Conservation (phyloP, 495 filamentous ascomycete genomes). For the Oidiodendron maius region DNA sequence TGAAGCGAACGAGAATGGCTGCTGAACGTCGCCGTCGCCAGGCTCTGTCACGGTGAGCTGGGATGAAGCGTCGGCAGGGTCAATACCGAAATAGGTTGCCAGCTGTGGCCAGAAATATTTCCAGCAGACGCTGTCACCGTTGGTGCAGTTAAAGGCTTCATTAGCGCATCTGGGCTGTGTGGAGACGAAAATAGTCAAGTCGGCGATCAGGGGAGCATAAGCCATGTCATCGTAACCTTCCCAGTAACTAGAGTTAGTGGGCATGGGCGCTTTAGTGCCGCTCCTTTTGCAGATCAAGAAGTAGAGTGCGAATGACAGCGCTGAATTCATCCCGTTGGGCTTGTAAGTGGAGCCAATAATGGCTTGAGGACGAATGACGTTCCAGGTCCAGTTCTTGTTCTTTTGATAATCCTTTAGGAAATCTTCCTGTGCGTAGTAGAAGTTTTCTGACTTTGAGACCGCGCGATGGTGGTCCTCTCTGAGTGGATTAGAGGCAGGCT, state of each 20-base stretch:
- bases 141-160: slow-evolving; percentile 26
- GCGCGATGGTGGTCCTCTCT: slow-evolving; percentile 24
- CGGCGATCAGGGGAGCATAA: too few relatives aligned
- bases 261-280: too few relatives aligned
- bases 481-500: slow-evolving; percentile 23
- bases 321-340: slow-evolving; percentile 31
- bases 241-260: too few relatives aligned
- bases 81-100: slow-evolving; percentile 23
- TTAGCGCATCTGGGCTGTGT: slow-evolving; percentile 19
- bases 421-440: slow-evolving; percentile 32
- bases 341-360: slow-evolving; percentile 21
- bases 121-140: slow-evolving; percentile 30
- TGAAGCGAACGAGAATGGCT: too few relatives aligned
- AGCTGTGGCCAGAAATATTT: slow-evolving; percentile 23
- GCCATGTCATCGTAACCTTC: too few relatives aligned
- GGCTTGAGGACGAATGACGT: slow-evolving; percentile 27
- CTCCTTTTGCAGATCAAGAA: too few relatives aligned
- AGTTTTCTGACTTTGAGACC: slow-evolving; percentile 24
- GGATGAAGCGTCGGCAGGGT: too few relatives aligned
- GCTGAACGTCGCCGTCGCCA: too few relatives aligned
- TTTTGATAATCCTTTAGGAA: slow-evolving; percentile 19
- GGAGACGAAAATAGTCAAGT: neutral
- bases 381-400: slow-evolving; percentile 24
- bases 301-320: too few relatives aligned
- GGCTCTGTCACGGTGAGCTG: too few relatives aligned